Conservation (phyloP, 768 basidiomycete genomes). For the Zangia roseola region DNA sequence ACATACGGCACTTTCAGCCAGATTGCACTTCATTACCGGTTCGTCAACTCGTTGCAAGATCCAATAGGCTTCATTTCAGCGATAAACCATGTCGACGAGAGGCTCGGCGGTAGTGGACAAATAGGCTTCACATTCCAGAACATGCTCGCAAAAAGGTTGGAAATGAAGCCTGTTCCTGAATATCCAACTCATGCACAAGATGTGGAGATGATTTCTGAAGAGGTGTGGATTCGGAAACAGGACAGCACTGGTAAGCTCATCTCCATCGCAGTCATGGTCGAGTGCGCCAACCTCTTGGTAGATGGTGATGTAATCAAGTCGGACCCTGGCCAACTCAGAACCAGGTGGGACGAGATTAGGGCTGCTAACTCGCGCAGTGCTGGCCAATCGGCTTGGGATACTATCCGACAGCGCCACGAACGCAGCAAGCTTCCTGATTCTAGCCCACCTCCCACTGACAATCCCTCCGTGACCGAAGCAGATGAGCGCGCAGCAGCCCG, state of each 20-base stretch:
- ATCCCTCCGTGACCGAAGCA: constrained; percentile 11
- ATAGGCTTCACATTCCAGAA: constrained; percentile 25
- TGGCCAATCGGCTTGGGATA: constrained; percentile 63
- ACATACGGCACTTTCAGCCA: constrained; percentile 35
- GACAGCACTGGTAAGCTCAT: constrained; percentile 13
- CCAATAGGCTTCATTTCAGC: constrained; percentile 30
- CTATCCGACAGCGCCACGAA: constrained; percentile 58
- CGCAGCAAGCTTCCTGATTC: constrained; percentile 24
- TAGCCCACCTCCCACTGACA: constrained; percentile 4
- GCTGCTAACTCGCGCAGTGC: constrained; percentile 44
- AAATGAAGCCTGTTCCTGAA: constrained; percentile 6
- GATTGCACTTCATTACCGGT: constrained; percentile 28
- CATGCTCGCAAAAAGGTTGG: constrained; percentile 21
- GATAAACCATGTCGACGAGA: constrained; percentile 31
- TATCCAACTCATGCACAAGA: constrained; percentile 2
- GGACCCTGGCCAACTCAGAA: constrained; percentile 20
- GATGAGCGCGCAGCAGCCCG: constrained; percentile 46
- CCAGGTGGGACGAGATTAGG: constrained; percentile 69
- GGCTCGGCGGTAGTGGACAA: constrained; percentile 31
- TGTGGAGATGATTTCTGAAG: constrained; percentile 12
- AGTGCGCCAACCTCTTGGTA: constrained; percentile 1
- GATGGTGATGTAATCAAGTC: constrained; percentile 6
- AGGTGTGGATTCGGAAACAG: constrained; percentile 14
- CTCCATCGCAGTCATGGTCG: not conserved
- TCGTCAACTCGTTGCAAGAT: constrained; percentile 31